Conservation (phyloP, 179 eudicot species). For the Silene noctiflora region DNA sequence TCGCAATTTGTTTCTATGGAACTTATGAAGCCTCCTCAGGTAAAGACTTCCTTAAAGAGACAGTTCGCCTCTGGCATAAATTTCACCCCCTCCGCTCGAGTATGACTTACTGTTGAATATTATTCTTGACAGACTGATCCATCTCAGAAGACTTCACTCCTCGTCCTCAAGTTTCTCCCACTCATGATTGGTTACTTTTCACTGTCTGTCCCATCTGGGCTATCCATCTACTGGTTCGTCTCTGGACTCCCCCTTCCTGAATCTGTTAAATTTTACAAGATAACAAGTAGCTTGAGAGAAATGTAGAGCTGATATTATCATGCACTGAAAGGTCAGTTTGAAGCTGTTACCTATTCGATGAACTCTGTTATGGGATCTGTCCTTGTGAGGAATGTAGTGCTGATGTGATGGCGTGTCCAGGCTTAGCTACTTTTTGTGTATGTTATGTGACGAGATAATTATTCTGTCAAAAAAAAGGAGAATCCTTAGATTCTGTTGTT, state of each 20-base stretch:
- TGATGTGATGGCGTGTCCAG: not conserved
- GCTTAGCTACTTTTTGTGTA: too few relatives aligned
- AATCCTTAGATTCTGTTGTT: not conserved
- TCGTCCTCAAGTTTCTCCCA: conserved; percentile 89
- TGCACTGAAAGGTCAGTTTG: conserved; percentile 3
- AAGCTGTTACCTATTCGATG: not conserved
- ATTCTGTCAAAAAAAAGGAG: too few relatives aligned
- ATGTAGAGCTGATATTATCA: not conserved
- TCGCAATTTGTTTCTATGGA: conserved; percentile 96
- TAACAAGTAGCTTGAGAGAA: too few relatives aligned
- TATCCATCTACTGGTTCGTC: conserved; percentile 88
- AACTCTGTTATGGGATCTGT: not conserved
- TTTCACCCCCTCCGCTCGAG: not conserved
- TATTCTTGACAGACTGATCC: conserved; percentile 76
- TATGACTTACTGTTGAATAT: conserved; percentile 14
- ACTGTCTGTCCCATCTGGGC: conserved; percentile 94
- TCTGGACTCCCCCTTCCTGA: conserved; percentile 14
- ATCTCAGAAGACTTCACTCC: conserved; percentile 88
- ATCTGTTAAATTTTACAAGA: not conserved
- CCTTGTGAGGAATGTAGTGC: not conserved
- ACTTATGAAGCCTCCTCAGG: conserved; percentile 98
- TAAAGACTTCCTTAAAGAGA: conserved; percentile 23
- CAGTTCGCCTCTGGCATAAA: not conserved
- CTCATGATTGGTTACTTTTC: conserved; percentile 99
- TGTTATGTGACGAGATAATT: too few relatives aligned